Evolutionary conservation across 2,329 filamentous ascomycete genomes (phyloP), one percentile per base, ranked within the genome.

Genomic region (Ascochyta lentis): DNA sequence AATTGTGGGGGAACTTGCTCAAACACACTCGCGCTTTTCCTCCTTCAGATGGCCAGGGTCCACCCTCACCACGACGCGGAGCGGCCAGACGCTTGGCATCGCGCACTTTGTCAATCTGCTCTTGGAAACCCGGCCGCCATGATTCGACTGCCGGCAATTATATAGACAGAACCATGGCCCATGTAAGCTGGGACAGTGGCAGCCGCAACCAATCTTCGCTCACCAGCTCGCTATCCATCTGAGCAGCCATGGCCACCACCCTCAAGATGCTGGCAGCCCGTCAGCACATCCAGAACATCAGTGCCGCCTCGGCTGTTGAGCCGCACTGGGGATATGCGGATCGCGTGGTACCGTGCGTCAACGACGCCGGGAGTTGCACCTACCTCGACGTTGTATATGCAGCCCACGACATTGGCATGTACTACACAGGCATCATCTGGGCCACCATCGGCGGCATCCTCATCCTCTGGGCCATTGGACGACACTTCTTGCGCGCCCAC

Each of bases 341-440:
- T 48, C 80, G 84, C 19, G 76, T 80, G 1, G 46, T 86, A 0
- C 85, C 85, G 23, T 88, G 85, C 68, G 81, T 78, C 23, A 86
- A 80, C 57, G 85, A 87, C 68, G 65, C 75, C 0, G 84, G 84
- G 1, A 83, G 82, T 5, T 88, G 85, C 67, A 79, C 73, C 33
- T 88, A 88, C 66, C 76, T 86, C 26, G 82, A 84, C 61, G 75
- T 75, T 4, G 81, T 85, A 12, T 86, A 86, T 61, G 74, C 74
- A 49, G 78, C 77, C 58, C 84, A 86, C 65, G 81, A 83, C 62
- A 54, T 80, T 3, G 80, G 79, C 3, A 84, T 86, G 79, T 71
- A 82, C 2, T 86, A 86, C 67, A 81, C 77, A 0, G 82, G 80
- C 59, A 85, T 86, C 56, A 64, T 86, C 39, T 86, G 84, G 84